These are phyloP conservation scores for Sporothrix pallida DNA, from an alignment of 2,329 filamentous ascomycete genomes.

Conservation along the genomic window DNA sequence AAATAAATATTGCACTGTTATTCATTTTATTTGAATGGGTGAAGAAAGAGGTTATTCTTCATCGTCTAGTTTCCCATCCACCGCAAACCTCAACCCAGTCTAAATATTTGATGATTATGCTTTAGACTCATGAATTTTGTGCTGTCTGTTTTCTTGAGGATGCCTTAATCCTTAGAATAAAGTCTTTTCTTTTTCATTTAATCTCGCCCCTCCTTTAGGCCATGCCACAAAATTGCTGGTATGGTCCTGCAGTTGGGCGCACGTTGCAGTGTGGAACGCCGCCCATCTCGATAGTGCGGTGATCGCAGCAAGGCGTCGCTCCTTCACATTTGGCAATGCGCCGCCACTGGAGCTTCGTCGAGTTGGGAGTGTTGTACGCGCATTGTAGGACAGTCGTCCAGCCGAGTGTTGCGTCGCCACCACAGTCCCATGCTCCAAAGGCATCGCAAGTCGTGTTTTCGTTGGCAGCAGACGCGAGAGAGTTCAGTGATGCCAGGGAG, in stretches of 20 bases:
- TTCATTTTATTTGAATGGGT: too few relatives aligned
- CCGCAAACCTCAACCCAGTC: too few relatives aligned
- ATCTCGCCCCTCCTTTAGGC: not conserved
- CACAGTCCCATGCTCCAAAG: not conserved
- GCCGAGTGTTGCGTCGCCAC: not conserved
- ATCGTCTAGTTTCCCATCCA: too few relatives aligned
- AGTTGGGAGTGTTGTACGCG: not conserved
- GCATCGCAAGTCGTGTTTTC: not conserved
- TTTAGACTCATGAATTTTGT: too few relatives aligned
- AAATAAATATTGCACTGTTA: too few relatives aligned
- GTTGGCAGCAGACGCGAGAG: not conserved
- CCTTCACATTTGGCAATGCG: constrained; percentile 2
- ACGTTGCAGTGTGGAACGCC: not conserved
- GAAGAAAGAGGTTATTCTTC: too few relatives aligned
- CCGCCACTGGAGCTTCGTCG: not conserved
- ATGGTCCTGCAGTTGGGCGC: not conserved
- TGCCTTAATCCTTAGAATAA: too few relatives aligned
- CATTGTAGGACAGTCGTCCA: not conserved
- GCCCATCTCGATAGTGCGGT: not conserved
- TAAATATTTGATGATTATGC: too few relatives aligned
- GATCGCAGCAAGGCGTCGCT: not conserved
- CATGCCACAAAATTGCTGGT: not conserved
- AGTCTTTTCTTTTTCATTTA: too few relatives aligned
- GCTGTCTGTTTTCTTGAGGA: too few relatives aligned
- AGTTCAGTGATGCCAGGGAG: not conserved